Conservation (phyloP, 352 stramenopile species). For the Pythium rhizo-oryzae region DNA sequence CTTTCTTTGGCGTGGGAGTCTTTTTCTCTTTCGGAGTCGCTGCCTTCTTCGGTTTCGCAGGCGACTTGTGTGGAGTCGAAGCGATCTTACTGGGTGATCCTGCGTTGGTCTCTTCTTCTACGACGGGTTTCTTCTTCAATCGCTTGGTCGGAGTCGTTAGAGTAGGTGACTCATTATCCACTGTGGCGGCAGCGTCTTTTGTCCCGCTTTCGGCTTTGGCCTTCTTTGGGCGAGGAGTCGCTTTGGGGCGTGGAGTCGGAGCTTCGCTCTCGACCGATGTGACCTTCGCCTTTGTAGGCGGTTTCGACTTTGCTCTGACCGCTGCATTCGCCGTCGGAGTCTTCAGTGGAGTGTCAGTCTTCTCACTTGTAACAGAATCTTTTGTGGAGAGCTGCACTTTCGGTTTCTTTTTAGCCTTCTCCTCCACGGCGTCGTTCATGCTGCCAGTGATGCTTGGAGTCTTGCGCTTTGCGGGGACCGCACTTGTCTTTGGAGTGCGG, state of each 20-base stretch:
- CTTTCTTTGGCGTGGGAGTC: constrained; percentile 12
- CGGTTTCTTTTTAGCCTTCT: constrained; percentile 22
- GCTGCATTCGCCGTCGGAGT: not conserved
- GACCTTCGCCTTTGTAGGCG: not conserved
- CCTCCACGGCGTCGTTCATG: not conserved
- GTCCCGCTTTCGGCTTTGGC: not conserved
- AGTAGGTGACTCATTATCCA: not conserved
- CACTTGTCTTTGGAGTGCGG: not conserved
- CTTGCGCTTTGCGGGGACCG: constrained; percentile 19
- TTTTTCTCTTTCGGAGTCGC: constrained; percentile 7
- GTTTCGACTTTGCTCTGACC: not conserved
- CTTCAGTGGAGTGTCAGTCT: not conserved
- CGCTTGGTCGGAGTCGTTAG: constrained; percentile 18
- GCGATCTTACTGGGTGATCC: constrained; percentile 1
- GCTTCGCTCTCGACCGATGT: constrained; percentile 3
- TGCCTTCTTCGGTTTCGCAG: constrained; percentile 19
- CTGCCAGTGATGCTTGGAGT: not conserved
- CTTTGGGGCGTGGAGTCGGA: not conserved
- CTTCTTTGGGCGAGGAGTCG: constrained; percentile 10
- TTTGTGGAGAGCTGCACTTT: constrained; percentile 6
- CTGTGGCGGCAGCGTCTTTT: not conserved
- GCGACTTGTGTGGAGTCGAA: constrained; percentile 3
- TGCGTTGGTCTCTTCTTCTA: not conserved
- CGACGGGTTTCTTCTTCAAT: constrained; percentile 2
- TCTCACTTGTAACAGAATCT: not conserved